Percentiles rank a stretch among this genome's conserved stretches.
Conservation (phyloP, 805 yeast species). For the Candida maris region DNA sequence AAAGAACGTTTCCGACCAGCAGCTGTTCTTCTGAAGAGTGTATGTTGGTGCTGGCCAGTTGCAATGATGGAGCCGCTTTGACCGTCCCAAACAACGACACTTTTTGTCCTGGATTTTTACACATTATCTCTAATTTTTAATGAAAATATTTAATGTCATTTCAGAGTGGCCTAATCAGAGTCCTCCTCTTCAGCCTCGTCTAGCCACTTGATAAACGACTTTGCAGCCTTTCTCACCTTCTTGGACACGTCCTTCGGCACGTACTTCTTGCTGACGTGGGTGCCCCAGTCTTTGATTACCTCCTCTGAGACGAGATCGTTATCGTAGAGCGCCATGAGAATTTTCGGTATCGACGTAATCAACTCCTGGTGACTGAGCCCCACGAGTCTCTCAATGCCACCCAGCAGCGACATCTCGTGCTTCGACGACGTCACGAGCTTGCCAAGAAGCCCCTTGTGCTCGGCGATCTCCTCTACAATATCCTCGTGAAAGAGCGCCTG, state of each 20-base stretch:
- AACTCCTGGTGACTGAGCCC: conserved; percentile 74
- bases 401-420: conserved; percentile 85
- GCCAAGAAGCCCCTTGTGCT: conserved; percentile 77
- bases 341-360: conserved; percentile 72
- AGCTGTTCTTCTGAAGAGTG: conserved; percentile 13
- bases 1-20: conserved; percentile 10
- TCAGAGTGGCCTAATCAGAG: conserved; percentile 33
- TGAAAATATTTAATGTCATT: conserved; percentile 4
- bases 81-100: no score
- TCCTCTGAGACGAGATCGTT: conserved; percentile 84
- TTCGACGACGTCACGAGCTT: conserved; percentile 66
- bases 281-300: conserved; percentile 77
- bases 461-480: conserved; percentile 65
- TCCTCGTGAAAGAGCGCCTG: conserved; percentile 82
- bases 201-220: conserved; percentile 93
- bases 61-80: no score
- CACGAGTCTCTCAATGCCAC: conserved; percentile 92
- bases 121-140: conserved; percentile 1
- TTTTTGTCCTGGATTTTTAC: neutral
- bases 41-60: no score
- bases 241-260: conserved; percentile 89
- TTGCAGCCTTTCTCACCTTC: conserved; percentile 94
- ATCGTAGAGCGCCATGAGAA: conserved; percentile 77
- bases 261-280: conserved; percentile 86
- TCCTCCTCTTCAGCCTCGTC: conserved; percentile 87